Conservation (phyloP, 352 stramenopile species). For the Globisporangium okanoganense region DNA sequence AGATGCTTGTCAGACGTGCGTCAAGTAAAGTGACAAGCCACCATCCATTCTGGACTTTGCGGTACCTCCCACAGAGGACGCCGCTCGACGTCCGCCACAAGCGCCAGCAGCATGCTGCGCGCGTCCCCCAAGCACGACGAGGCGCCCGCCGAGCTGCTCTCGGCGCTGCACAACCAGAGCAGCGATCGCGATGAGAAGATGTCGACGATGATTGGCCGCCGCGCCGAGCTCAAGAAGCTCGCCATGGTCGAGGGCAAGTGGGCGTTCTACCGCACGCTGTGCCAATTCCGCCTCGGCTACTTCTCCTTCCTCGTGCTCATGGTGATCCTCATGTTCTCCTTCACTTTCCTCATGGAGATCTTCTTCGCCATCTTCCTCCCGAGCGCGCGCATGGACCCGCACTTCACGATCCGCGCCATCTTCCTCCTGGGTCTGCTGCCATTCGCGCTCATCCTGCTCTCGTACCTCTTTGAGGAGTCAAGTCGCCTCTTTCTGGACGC, state of each 20-base stretch:
- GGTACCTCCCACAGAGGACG: neutral
- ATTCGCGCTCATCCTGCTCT: constrained; percentile 79
- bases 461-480: constrained; percentile 85
- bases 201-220: constrained; percentile 49
- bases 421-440: constrained; percentile 64
- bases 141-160: constrained; percentile 13
- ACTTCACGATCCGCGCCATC: constrained; percentile 72
- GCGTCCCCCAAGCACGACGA: constrained; percentile 14
- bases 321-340: constrained; percentile 89
- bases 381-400: constrained; percentile 59
- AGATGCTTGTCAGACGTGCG: neutral
- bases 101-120: constrained; percentile 8
- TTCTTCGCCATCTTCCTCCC: constrained; percentile 90
- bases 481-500: constrained; percentile 78
- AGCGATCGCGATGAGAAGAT: constrained; percentile 48
- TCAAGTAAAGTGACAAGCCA: neutral
- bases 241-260: constrained; percentile 55
- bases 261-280: constrained; percentile 72
- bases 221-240: constrained; percentile 71
- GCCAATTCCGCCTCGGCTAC: constrained; percentile 86
- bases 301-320: constrained; percentile 88
- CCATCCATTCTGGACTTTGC: constrained; percentile 10
- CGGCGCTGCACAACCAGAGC: constrained; percentile 21
- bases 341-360: constrained; percentile 88
- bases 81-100: neutral